Base-by-base conservation (phyloP, 1,284 basidiomycete species). In the Salmacisia buchloeana region DNA sequence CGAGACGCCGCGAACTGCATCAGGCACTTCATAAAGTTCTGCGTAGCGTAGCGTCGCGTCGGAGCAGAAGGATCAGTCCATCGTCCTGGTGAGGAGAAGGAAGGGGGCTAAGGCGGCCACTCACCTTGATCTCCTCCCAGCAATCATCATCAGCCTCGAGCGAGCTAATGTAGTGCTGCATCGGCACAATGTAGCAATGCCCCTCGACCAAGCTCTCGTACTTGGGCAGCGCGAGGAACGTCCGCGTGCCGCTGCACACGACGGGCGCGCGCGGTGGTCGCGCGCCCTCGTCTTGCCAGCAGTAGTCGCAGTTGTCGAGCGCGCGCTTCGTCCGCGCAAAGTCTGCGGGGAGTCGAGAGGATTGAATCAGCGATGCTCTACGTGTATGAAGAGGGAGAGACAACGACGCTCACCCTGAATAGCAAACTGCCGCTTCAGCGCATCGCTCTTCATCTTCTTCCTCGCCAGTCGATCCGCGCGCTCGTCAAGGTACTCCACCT, bases 21-120 rank as follows among this genome's bases (percentile, higher is more conserved):
- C 18, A 99, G 83, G 72, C 91, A 94, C 82, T 99, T 99, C 92
- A 97, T 97, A 77, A 97, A 98, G 79, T 98, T 98, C 92, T 96
- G 77, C 18, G 29, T 39, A 31, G 10, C 36, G n/a, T 39, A n/a
- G 9, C n/a, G n/a, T n/a, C n/a, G n/a, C 60, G 46, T 52, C 56
- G 39, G 35, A 27, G 29, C 21, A 43, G 4, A 3, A 27, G n/a
- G 60, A 3, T 31, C 23, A 15, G 23, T 2, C 23, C n/a, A n/a
- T n/a, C n/a, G n/a, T n/a, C 6, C 46, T 38, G 10, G 62, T 58
- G 38, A 35, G 64, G 35, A 63, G 60, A 56, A 23, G 60, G 49
- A 29, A n/a, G 21, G 31, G 56, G 36, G 23, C 10, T n/a, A n/a
- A 5, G 58, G 41, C 39, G 1, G 41, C 60, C 34, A 43, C 41